Conservation (phyloP, 2,329 filamentous ascomycete genomes). For the Cercospora canescens region DNA sequence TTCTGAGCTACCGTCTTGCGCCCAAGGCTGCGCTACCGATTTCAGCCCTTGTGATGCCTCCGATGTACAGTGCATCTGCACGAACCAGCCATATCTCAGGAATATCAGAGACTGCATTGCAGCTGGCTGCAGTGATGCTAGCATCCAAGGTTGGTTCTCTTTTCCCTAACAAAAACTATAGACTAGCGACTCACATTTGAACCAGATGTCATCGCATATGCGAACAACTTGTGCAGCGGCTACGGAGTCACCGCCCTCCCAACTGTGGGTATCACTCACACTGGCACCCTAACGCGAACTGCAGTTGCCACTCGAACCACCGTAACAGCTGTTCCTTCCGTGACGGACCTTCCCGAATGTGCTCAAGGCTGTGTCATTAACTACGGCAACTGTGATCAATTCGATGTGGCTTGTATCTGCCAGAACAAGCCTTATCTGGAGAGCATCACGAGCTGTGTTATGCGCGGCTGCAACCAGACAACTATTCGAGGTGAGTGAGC, state of each 20-base stretch:
- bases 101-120: not conserved
- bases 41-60: not conserved
- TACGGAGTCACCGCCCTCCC: conserved; percentile 8
- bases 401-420: conserved; percentile 7
- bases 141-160: not conserved
- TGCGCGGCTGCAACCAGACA: not conserved
- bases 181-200: not conserved
- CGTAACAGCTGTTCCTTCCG: not conserved
- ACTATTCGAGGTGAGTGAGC: not conserved
- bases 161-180: not conserved
- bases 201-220: conserved; percentile 3
- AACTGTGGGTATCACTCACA: conserved; percentile 6
- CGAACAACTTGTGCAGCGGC: not conserved
- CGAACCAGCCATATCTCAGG: not conserved
- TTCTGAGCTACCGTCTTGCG: not conserved
- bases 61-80: not conserved
- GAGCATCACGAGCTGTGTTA: not conserved
- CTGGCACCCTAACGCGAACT: conserved; percentile 13
- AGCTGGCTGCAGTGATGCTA: not conserved
- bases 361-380: conserved; percentile 2
- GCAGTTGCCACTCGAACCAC: not conserved
- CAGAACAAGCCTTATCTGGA: conserved; percentile 6
- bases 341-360: conserved; percentile 6
- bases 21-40: not conserved
- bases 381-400: not conserved